Evolutionary conservation across 2,329 filamentous ascomycete genomes (phyloP).

Genomic region (Ophidiomyces ophidiicola): DNA sequence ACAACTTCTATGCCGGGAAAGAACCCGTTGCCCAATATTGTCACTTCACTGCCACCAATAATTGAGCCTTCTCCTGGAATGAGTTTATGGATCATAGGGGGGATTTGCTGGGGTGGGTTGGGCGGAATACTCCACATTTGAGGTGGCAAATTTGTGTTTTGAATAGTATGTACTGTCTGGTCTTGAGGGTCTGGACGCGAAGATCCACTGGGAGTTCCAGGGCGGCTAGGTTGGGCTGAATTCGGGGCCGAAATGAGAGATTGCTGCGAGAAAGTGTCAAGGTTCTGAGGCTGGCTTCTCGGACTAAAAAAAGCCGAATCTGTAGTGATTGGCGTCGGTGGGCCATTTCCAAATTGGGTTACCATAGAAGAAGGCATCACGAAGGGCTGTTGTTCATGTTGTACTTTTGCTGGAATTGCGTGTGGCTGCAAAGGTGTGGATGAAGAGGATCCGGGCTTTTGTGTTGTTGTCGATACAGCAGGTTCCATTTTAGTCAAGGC

Average conservation of each 20-base stretch:
- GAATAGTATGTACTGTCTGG: conserved; percentile 20
- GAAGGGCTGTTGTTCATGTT: conserved; percentile 38
- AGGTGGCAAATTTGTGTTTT: conserved; percentile 37
- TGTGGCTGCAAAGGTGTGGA: conserved; percentile 32
- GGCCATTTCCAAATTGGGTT: conserved; percentile 45
- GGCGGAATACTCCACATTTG: conserved; percentile 43
- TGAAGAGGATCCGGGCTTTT: conserved; percentile 29
- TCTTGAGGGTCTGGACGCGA: conserved; percentile 29
- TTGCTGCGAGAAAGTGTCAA: conserved; percentile 53
- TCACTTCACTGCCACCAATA: conserved; percentile 75
- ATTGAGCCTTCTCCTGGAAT: conserved; percentile 73
- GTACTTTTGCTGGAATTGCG: conserved; percentile 25
- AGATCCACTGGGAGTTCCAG: conserved; percentile 51
- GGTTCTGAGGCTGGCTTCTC: conserved; percentile 47
- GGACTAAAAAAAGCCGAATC: conserved; percentile 48
- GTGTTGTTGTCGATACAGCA: conserved; percentile 24
- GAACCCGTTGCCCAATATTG: conserved; percentile 69
- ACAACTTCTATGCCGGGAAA: conserved; percentile 69
- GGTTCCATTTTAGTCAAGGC: conserved; percentile 69
- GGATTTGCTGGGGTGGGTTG: conserved; percentile 39
- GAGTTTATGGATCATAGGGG: conserved; percentile 64
- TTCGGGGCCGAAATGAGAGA: conserved; percentile 59
- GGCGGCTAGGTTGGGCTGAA: conserved; percentile 63
- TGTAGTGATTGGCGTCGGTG: conserved; percentile 54
- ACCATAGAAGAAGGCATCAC: conserved; percentile 32